Evolutionary conservation across 352 stramenopile genomes (phyloP), one percentile per base, ranked within the genome.

Genomic region (Pythium rhizo-oryzae): DNA sequence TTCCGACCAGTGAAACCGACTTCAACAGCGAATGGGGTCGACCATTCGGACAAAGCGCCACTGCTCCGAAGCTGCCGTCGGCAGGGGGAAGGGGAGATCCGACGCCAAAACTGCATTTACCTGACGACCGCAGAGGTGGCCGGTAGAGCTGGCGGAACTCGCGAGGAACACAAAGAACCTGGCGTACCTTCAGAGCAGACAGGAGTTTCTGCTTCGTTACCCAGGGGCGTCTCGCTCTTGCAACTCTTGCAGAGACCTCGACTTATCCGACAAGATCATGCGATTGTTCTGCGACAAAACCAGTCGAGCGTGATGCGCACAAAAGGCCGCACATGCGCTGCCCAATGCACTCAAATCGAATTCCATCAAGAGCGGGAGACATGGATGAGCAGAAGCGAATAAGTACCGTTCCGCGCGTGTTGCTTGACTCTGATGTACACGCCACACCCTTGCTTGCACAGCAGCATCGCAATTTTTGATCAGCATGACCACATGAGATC

Each of bases 401-500:
- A 62, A 56, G 50, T 53, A 46, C 39, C 51, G 30, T 68, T 68
- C 61, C 44, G 9, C 28, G 61, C 51, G 33, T 8, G 37, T 62
- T 68, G 28, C 51, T 25, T 47, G 59, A 57, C 28, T 35, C 25
- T 43, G 47, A 52, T 39, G 24, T 52, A 47, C 47, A 52, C 18
- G 59, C 59, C 35, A 37, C 47, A 28, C 35, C 47, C 59, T 43
- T 56, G 37, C 9, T 44, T 44, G 28, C 47, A 25, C n/a, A 44
- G 30, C 13, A 44, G 30, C 15, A 51, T 64, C 56, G 9, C 63
- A 59, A 37, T 12, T 74, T 80, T 89, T 28, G 76, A 53, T 30
- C 33, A 62, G 7, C 23, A 61, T 24, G 21, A 12, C 35, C 11
- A 28, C 39, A 61, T 25, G n/a, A n/a, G 21, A 61, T 39, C 54